Percentiles rank a stretch among this genome's conserved stretches.
These are phyloP conservation scores for Erucastrum elatum DNA, from an alignment of 345 rosid genomes.

Conservation along the genomic window DNA sequence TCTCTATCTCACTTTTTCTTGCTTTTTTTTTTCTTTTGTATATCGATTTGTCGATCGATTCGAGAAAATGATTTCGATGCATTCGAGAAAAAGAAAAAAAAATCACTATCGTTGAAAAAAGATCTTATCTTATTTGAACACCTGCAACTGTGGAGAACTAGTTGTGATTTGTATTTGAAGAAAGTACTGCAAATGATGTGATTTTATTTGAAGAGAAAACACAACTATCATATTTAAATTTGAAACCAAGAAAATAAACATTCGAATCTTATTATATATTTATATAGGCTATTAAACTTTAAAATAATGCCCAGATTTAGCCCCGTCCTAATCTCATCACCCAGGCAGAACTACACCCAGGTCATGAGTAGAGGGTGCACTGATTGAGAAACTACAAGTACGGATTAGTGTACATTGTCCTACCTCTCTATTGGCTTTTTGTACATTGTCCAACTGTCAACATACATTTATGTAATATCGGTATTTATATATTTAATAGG, in stretches of 20 bases:
- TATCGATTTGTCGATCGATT: background rate
- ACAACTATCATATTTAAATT: background rate
- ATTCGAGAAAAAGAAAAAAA: background rate
- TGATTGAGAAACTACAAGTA: slow-evolving; percentile 36
- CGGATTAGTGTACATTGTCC: slow-evolving; percentile 35
- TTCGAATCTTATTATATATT: background rate
- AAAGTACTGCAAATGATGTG: background rate
- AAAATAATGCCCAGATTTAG: background rate
- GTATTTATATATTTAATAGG: slow-evolving; percentile 1
- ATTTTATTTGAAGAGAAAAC: background rate
- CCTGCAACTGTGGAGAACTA: background rate
- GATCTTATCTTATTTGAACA: background rate
- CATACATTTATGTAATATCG: slow-evolving; percentile 1
- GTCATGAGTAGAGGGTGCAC: slow-evolving; percentile 32
- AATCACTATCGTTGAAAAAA: background rate
- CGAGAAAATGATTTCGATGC: background rate
- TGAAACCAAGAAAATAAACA: background rate
- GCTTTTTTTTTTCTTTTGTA: no score
- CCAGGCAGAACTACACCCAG: background rate
- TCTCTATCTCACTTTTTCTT: no score
- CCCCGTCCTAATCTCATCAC: background rate
- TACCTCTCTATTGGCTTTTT: slow-evolving; percentile 8
- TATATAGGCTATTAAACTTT: background rate
- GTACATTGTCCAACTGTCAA: slow-evolving; percentile 13
- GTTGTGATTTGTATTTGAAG: background rate